These are phyloP conservation scores for Alternaria hordeiaustralica DNA, from an alignment of 2,329 filamentous ascomycete species.

Conservation along the genomic window DNA sequence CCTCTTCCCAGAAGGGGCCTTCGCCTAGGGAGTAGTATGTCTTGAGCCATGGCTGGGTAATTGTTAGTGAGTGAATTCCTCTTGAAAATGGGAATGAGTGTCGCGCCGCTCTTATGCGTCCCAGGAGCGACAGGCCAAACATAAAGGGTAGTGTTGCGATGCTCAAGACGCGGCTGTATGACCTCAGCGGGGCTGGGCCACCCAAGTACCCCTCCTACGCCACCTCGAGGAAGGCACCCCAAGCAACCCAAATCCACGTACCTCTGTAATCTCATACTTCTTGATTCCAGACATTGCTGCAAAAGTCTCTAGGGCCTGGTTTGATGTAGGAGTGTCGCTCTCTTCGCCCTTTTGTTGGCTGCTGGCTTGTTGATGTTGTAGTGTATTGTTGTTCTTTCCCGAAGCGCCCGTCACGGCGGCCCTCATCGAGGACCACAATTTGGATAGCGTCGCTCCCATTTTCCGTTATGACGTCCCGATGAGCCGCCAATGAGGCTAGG, in stretches of 20 bases:
- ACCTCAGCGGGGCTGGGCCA: conserved; percentile 28
- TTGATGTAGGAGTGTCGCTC: conserved; percentile 20
- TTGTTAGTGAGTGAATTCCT: conserved; percentile 13
- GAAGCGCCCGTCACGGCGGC: conserved; percentile 23
- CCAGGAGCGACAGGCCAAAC: not conserved
- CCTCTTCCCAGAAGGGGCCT: conserved; percentile 74
- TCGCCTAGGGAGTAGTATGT: conserved; percentile 73
- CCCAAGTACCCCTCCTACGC: conserved; percentile 35
- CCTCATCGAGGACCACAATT: conserved; percentile 41
- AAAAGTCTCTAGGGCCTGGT: conserved; percentile 15
- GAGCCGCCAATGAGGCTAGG: conserved; percentile 23
- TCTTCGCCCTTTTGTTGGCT: conserved; percentile 17
- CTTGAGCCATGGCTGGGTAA: conserved; percentile 60
- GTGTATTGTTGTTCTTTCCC: conserved; percentile 14
- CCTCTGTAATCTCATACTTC: conserved; percentile 46
- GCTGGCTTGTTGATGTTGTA: conserved; percentile 19
- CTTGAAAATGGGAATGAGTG: not conserved
- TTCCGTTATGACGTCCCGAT: conserved; percentile 38
- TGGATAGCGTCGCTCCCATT: conserved; percentile 41
- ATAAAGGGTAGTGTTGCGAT: not conserved
- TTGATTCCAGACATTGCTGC: conserved; percentile 38
- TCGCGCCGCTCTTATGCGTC: not conserved
- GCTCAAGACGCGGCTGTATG: conserved; percentile 13
- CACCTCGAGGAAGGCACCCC: not conserved
- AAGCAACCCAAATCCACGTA: conserved; percentile 25